Evolutionary conservation across 2,329 filamentous ascomycete genomes (phyloP).

Genomic region (Penicillium psychrosexuale): DNA sequence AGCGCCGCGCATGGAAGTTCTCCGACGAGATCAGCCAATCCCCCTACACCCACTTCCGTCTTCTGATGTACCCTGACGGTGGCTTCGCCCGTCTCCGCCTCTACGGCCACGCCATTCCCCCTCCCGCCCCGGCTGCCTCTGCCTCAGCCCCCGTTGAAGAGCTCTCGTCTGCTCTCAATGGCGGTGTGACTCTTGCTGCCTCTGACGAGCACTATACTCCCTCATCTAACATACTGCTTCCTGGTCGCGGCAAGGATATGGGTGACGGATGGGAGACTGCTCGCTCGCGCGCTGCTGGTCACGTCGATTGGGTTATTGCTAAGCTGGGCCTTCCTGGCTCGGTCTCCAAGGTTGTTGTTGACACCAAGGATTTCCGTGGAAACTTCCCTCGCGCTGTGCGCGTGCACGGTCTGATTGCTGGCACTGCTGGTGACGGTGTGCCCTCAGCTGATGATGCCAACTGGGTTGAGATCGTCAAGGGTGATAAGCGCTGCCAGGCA

Average conservation of each 20-base stretch:
- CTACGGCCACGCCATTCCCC: slow-evolving; percentile 43
- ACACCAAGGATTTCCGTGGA: slow-evolving; percentile 47
- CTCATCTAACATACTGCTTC: slow-evolving; percentile 40
- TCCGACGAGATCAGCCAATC: slow-evolving; percentile 17
- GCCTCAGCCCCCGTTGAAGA: slow-evolving; percentile 30
- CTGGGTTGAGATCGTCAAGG: slow-evolving; percentile 39
- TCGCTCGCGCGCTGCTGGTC: slow-evolving; percentile 37
- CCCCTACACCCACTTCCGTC: slow-evolving; percentile 43
- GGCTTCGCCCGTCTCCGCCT: slow-evolving; percentile 44
- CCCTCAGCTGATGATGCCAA: slow-evolving; percentile 34
- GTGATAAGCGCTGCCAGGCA: slow-evolving; percentile 38
- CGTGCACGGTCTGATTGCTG: slow-evolving; percentile 35
- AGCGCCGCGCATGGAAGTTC: slow-evolving; percentile 44
- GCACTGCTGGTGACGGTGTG: slow-evolving; percentile 16
- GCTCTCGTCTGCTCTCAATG: slow-evolving; percentile 41
- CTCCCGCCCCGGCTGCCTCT: slow-evolving; percentile 14
- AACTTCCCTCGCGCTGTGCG: slow-evolving; percentile 44
- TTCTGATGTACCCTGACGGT: slow-evolving; percentile 48
- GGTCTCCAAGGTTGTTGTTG: slow-evolving; percentile 40
- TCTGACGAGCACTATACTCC: slow-evolving; percentile 45
- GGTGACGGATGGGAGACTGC: slow-evolving; percentile 47
- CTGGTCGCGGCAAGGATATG: slow-evolving; percentile 46
- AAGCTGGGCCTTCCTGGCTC: slow-evolving; percentile 40
- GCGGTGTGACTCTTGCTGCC: slow-evolving; percentile 39
- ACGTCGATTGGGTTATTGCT: slow-evolving; percentile 44